Percentiles rank a stretch among this genome's conserved stretches.
phyloP scores from a whole-genome alignment of 2,329 filamentous ascomycete species.

The Calonectria naviculata region DNA sequence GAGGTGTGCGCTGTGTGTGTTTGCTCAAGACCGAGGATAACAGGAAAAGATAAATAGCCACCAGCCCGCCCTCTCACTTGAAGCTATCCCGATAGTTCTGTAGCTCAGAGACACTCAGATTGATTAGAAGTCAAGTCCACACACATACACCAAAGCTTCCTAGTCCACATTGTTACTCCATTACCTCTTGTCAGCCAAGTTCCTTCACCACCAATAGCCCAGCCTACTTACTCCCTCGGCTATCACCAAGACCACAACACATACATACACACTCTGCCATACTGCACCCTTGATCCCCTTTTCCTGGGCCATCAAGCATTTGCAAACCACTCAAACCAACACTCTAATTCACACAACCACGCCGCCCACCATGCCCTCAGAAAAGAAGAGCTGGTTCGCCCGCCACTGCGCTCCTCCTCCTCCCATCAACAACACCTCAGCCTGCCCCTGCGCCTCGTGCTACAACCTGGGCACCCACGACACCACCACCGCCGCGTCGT shows the following conservation, averaged over 20 bases:
- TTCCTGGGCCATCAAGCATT: not conserved
- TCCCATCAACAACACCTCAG: conserved; percentile 46
- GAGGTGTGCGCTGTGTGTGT: conserved; percentile 7
- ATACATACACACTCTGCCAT: conserved; percentile 3
- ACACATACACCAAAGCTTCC: not conserved
- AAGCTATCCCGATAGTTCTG: not conserved
- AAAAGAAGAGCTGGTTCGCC: conserved; percentile 50
- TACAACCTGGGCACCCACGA: conserved; percentile 41
- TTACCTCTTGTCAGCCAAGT: not conserved
- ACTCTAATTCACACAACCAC: not conserved
- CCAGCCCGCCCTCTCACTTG: conserved; percentile 14
- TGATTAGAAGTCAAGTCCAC: not conserved
- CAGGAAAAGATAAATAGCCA: conserved; percentile 39
- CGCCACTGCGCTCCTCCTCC: conserved; percentile 54
- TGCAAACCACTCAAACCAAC: not conserved
- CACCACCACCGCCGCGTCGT: conserved; percentile 27
- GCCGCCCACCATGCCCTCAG: conserved; percentile 43
- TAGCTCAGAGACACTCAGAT: not conserved
- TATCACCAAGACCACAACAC: conserved; percentile 16
- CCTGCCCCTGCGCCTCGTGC: conserved; percentile 51
- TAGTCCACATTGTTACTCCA: not conserved
- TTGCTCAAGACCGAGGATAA: conserved; percentile 14
- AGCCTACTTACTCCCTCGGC: not conserved
- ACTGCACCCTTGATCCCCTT: not conserved
- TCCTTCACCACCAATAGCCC: not conserved